Evolutionary conservation across 2,329 filamentous ascomycete species (phyloP).

Genomic region (Cladophialophora carrionii): DNA sequence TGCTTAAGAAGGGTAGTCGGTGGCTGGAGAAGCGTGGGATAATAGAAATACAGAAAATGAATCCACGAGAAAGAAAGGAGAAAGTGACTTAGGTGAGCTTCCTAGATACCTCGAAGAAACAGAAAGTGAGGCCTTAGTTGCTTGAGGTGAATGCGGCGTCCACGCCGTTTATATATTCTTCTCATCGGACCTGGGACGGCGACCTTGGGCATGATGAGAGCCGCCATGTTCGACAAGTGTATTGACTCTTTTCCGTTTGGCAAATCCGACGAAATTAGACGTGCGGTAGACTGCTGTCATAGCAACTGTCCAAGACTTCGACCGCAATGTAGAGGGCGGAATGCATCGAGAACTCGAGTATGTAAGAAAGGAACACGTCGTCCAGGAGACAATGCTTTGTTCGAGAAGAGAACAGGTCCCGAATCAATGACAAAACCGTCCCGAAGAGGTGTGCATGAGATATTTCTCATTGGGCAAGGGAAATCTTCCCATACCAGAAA

Average conservation of each 20-base stretch:
- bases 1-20: neutral
- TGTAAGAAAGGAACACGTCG: constrained; percentile 9
- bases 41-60: constrained; percentile 5
- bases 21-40: neutral
- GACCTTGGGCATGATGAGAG: constrained; percentile 9
- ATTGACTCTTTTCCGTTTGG: constrained; percentile 19
- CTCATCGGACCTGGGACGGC: neutral
- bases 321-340: constrained; percentile 8
- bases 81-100: constrained; percentile 27
- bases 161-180: constrained; percentile 30
- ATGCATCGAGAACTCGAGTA: constrained; percentile 4
- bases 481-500: constrained; percentile 8
- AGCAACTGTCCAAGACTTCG: constrained; percentile 22
- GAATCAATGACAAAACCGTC: constrained; percentile 16
- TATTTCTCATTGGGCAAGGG: constrained; percentile 17
- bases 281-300: constrained; percentile 32
- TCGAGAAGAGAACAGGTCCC: constrained; percentile 3
- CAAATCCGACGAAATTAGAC: constrained; percentile 34
- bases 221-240: constrained; percentile 25
- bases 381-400: constrained; percentile 2
- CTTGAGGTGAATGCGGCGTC: constrained; percentile 8
- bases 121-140: constrained; percentile 22
- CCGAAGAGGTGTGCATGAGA: constrained; percentile 25
- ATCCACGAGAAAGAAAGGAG: constrained; percentile 20
- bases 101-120: constrained; percentile 24